These are phyloP conservation scores for Pythium phragmitis DNA, from an alignment of 352 stramenopile genomes.

Conservation along the genomic window DNA sequence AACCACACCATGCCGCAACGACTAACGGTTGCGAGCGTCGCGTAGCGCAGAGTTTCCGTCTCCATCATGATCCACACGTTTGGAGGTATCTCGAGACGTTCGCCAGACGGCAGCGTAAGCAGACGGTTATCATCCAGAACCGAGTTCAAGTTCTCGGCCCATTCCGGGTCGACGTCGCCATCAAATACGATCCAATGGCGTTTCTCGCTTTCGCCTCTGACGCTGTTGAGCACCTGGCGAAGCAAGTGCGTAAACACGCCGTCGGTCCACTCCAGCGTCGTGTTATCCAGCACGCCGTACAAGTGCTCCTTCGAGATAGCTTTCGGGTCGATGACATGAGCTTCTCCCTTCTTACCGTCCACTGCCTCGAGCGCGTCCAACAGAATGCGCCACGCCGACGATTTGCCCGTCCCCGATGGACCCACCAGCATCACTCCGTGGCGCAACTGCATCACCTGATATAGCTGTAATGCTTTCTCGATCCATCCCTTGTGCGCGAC, in stretches of 20 bases:
- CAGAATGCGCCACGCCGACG: slow-evolving; percentile 92
- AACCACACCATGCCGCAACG: slow-evolving; percentile 99
- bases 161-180: slow-evolving; percentile 99
- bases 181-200: slow-evolving; percentile 99
- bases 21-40: slow-evolving; percentile 99
- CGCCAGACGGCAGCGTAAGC: slow-evolving; percentile 98
- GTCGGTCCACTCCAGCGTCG: slow-evolving; percentile 99
- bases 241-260: slow-evolving; percentile 98
- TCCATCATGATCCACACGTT: slow-evolving; percentile 99
- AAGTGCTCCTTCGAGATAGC: slow-evolving; percentile 97
- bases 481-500: slow-evolving; percentile 92
- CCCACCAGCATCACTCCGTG: slow-evolving; percentile 99
- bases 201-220: slow-evolving; percentile 95
- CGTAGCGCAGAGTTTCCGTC: slow-evolving; percentile 98
- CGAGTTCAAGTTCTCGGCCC: slow-evolving; percentile 99
- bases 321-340: slow-evolving; percentile 99
- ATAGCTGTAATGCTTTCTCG: slow-evolving; percentile 99
- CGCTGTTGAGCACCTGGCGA: slow-evolving; percentile 96
- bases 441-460: slow-evolving; percentile 96
- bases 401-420: slow-evolving; percentile 96
- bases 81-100: slow-evolving; percentile 96
- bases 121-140: slow-evolving; percentile 99
- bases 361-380: slow-evolving; percentile 93
- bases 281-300: slow-evolving; percentile 99
- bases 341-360: slow-evolving; percentile 96